These are phyloP conservation scores for Collybia nuda DNA, from an alignment of 768 basidiomycete genomes.

Conservation along the genomic window DNA sequence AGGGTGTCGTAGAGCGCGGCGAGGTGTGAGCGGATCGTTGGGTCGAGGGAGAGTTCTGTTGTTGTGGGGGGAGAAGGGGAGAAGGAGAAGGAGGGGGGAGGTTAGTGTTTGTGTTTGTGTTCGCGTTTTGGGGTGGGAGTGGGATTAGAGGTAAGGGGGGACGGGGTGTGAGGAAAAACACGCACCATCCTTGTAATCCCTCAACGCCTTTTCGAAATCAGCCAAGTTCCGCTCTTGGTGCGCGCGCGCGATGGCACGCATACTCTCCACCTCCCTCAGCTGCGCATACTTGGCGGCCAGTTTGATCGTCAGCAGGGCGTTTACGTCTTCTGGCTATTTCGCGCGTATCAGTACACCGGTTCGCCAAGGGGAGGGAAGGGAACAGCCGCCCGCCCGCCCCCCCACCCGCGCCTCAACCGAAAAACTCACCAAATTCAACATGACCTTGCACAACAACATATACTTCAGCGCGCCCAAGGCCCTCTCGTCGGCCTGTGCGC, in stretches of 20 bases:
- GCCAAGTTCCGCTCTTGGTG: conserved; percentile 76
- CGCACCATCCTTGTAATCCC: conserved; percentile 80
- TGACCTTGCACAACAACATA: conserved; percentile 97
- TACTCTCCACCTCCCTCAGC: conserved; percentile 87
- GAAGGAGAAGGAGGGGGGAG: background rate
- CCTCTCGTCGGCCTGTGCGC: conserved; percentile 70
- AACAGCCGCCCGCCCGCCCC: background rate
- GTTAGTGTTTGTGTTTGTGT: background rate
- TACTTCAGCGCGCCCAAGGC: conserved; percentile 92
- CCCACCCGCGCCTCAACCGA: no score
- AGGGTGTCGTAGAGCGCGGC: conserved; percentile 94
- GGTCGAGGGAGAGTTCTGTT: conserved; percentile 90
- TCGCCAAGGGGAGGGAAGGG: background rate
- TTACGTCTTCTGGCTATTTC: conserved; percentile 88
- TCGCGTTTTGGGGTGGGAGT: background rate
- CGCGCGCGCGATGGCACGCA: conserved; percentile 97
- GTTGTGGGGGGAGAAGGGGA: background rate
- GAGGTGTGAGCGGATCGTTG: conserved; percentile 93
- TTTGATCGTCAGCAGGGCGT: conserved; percentile 82
- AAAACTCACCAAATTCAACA: conserved; percentile 83
- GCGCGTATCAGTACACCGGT: background rate
- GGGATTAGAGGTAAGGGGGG: background rate
- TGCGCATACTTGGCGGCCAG: conserved; percentile 87
- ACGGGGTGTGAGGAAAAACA: conserved; percentile 12
- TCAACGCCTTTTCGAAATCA: conserved; percentile 84